A percentile compares a stretch with the other conserved stretches of the same genome.
Evolutionary conservation across 345 rosid genomes (phyloP).

Genomic region (Dipteronia sinensis): DNA sequence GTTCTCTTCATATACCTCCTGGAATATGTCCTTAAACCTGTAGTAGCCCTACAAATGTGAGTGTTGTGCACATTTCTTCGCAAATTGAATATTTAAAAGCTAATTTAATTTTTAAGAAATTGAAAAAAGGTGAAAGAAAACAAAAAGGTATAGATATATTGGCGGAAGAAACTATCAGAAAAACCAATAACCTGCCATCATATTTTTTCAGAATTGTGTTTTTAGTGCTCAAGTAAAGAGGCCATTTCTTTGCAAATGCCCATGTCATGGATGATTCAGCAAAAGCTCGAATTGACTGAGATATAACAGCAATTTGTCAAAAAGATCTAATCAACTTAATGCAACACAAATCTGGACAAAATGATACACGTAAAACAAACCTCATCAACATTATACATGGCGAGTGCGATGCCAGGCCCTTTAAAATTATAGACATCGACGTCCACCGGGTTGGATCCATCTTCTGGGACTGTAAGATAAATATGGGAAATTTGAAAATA

Average conservation of each 20-base stretch:
- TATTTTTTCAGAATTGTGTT: conserved; percentile 97
- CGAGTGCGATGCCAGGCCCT: conserved; percentile 93
- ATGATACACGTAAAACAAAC: conserved; percentile 35
- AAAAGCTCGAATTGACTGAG: conserved; percentile 85
- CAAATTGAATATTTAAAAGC: neutral
- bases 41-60: conserved; percentile 22
- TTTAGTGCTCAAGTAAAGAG: conserved; percentile 93
- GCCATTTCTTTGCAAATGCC: conserved; percentile 91
- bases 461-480: conserved; percentile 64
- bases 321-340: conserved; percentile 18
- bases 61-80: conserved; percentile 14
- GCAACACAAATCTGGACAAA: neutral
- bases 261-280: conserved; percentile 93
- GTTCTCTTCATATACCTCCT: conserved; percentile 85
- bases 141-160: neutral
- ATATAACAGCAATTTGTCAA: conserved; percentile 23
- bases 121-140: neutral
- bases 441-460: conserved; percentile 63
- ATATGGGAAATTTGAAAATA: conserved; percentile 11
- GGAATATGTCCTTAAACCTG: conserved; percentile 98
- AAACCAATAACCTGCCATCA: conserved; percentile 82
- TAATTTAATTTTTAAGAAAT: neutral
- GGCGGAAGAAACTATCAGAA: conserved; percentile 5
- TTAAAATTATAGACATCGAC: conserved; percentile 80
- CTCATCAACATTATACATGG: conserved; percentile 98